A percentile compares a stretch with the other conserved stretches of the same genome.
Evolutionary conservation across 1,139 yeast genomes (phyloP).

Genomic region (Yamadazyma mexicana): DNA sequence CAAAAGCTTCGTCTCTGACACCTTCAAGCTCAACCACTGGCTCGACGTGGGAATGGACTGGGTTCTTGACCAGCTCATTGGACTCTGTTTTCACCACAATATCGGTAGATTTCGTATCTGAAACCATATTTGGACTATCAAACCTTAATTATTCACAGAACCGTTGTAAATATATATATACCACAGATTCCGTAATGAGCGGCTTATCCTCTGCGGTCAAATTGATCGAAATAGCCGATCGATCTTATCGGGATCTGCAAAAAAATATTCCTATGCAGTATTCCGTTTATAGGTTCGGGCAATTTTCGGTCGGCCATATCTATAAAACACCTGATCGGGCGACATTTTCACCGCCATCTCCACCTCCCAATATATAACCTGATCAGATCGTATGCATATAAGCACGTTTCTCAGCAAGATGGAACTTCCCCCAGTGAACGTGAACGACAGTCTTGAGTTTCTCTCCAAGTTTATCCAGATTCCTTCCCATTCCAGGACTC

Average conservation of each 20-base stretch:
- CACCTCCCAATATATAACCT: not conserved
- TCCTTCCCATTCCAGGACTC: constrained; percentile 22
- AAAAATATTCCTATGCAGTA: too few relatives aligned
- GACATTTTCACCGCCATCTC: too few relatives aligned
- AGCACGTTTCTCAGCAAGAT: constrained; percentile 1
- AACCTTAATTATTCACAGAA: too few relatives aligned
- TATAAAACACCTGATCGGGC: too few relatives aligned
- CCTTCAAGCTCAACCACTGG: not conserved
- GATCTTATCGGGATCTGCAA: too few relatives aligned
- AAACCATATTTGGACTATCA: too few relatives aligned
- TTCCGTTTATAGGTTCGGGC: not conserved
- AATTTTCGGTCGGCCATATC: too few relatives aligned
- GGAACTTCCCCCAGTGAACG: constrained; percentile 19
- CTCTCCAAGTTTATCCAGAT: constrained; percentile 24
- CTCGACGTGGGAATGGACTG: too few relatives aligned
- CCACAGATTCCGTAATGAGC: constrained; percentile 55
- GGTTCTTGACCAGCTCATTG: not conserved
- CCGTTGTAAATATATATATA: too few relatives aligned
- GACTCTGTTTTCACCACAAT: not conserved
- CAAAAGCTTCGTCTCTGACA: constrained; percentile 13
- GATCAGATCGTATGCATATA: not conserved
- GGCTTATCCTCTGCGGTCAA: constrained; percentile 13
- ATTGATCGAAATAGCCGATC: too few relatives aligned
- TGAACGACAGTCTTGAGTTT: constrained; percentile 18
- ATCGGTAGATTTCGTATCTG: too few relatives aligned